Evolutionary conservation across 805 yeast species (phyloP), one percentile per base, ranked within the genome.

Genomic region (Cyberlindnera xylosilytica): DNA sequence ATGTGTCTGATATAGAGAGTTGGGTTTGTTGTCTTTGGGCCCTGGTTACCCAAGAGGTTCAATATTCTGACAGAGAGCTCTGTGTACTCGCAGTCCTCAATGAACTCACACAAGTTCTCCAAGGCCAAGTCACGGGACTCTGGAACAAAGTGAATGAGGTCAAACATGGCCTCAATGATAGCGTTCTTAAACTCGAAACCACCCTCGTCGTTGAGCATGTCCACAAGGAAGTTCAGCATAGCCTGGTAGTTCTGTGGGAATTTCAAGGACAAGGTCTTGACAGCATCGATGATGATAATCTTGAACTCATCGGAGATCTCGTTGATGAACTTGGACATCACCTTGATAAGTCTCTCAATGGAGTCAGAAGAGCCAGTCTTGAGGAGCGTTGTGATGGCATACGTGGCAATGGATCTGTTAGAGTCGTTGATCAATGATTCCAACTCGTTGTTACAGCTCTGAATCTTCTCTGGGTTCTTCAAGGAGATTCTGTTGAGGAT

Each of bases 11-110:
- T 90, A 65, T 88, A 91, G 56, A 86, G 74, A 1, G 96, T 84
- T 44, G 98, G 97, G 50, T 83, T 84, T 7, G 83, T 54, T 5
- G 96, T 83, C 45, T 73, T 69, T 57, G 99, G 97, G 47, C 99
- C 99, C 65, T 90, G 96, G 52, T 82, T 86, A 61, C 99, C 99
- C 51, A 93, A 76, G 48, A 91, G 66, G 66, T 90, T 96, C 64
- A 93, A 74, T 45, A 93, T 83, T 60, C 98, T 79, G n/a, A 90
- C 96, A 20, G 95, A 79, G 48, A 93, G 79, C 66, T 89, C 97
- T 23, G 96, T 86, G 69, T 76, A 91, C 68, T 93, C 99, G 69
- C 98, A 93, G 72, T 93, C 99, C 68, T 93, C 99, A 57, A 93
- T 93, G 61, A 89, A 90, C 65, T 93, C 99, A 73, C 98, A 89